Evolutionary conservation across 106 monocot species (phyloP), one percentile per base, ranked within the genome.

Genomic region (Triglochin maritima): DNA sequence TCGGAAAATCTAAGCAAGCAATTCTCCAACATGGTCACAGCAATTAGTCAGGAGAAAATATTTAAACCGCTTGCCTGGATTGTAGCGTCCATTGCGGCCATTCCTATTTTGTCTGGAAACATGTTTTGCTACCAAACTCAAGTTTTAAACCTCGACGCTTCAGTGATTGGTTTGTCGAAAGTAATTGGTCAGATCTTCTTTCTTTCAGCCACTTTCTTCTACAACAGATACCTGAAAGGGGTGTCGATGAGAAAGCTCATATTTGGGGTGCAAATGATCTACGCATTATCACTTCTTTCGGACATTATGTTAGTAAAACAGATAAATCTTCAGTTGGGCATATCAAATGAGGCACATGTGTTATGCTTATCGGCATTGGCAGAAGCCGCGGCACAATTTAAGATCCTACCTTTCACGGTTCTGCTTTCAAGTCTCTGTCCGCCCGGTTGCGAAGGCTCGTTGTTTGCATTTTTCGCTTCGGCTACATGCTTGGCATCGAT

Each of bases 81-180:
- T 2, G 82, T 83, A 5, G 82, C 76, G 44, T 89, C 94, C 17
- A 74, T 82, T 50, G 82, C 87, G 2, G 49, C 82, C 47, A 81
- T 94, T 56, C 94, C 94, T 45, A 67, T 84, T 58, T 77, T 94
- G n/a, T 87, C 89, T 11, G 94, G 94, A 14, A 69, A 86, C 7
- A 72, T 87, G 59, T 94, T 94, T 59, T 94, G 84, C 59, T 94
- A 80, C 64, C 94, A 94, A 53, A 94, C 87, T 14, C 87, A 81
- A 51, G 69, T 57, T 62, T 49, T 94, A 44, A 87, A 85, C 4
- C 82, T 94, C 10, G 81, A 85, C 51, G 79, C 87, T 59, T 80
- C 65, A 0, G 50, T 94, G 50, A 87, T 94, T 54, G 94, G 94
- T 11, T 62, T 90, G 53, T 94, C 94, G 9, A 90, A 87, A 80